These are phyloP conservation scores for Pseudocercospora crystallina DNA, from an alignment of 2,329 filamentous ascomycete species.

Conservation along the genomic window DNA sequence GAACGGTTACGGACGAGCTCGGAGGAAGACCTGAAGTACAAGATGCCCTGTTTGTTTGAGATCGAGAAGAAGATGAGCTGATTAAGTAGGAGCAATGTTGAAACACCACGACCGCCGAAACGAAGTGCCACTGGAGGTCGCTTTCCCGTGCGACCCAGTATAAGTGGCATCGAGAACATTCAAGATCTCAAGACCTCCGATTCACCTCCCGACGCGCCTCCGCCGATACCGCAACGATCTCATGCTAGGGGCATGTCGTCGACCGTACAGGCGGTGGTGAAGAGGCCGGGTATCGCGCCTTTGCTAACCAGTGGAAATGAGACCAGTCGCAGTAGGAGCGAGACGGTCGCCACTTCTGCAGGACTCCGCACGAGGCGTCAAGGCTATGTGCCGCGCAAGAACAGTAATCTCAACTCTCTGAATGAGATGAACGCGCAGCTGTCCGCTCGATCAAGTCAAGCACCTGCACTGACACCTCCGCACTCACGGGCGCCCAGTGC, in stretches of 20 bases:
- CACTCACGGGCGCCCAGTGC: constrained; percentile 35
- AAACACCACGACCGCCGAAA: constrained; percentile 72
- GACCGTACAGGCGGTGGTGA: constrained; percentile 39
- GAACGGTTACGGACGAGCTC: constrained; percentile 28
- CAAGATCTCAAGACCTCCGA: constrained; percentile 57
- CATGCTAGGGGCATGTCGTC: constrained; percentile 64
- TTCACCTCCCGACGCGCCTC: constrained; percentile 61
- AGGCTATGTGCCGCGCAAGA: constrained; percentile 59
- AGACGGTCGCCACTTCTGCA: constrained; percentile 53
- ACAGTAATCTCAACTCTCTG: constrained; percentile 41
- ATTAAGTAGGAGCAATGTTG: constrained; percentile 59
- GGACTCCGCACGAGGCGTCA: constrained; percentile 58
- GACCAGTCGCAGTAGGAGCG: constrained; percentile 63
- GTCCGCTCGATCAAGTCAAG: constrained; percentile 47
- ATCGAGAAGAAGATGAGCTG: constrained; percentile 1
- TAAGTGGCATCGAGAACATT: constrained; percentile 61
- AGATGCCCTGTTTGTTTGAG: no score
- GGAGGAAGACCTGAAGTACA: constrained; percentile 30
- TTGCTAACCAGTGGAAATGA: constrained; percentile 64
- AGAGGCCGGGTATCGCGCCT: constrained; percentile 72
- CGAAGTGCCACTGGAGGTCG: constrained; percentile 53
- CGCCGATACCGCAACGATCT: constrained; percentile 76
- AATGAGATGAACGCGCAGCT: constrained; percentile 25
- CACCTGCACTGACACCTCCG: constrained; percentile 42
- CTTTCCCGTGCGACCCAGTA: constrained; percentile 68